A percentile compares a stretch with the other conserved stretches of the same genome.
Evolutionary conservation across 2,329 filamentous ascomycete genomes (phyloP).

Genomic region (Xylaria sp.): DNA sequence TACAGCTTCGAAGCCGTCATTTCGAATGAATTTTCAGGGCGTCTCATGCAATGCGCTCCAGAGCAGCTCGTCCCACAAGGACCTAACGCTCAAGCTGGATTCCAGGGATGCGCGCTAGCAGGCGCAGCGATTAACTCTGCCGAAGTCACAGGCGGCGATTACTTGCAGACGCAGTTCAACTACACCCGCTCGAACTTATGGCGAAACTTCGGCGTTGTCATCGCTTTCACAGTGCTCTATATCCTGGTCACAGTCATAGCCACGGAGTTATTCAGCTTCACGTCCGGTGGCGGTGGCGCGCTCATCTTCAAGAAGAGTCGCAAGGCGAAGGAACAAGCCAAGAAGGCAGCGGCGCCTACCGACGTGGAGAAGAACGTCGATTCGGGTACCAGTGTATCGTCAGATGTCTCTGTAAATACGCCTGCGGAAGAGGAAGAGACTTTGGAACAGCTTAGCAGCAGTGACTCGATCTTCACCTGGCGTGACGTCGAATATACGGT

Average conservation of each 20-base stretch:
- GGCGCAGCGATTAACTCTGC: slow-evolving; percentile 60
- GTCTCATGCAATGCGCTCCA: slow-evolving; percentile 60
- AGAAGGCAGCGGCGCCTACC: slow-evolving; percentile 53
- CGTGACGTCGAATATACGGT: slow-evolving; percentile 77
- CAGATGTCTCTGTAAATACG: slow-evolving; percentile 35
- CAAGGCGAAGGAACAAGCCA: slow-evolving; percentile 64
- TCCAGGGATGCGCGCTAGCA: slow-evolving; percentile 66
- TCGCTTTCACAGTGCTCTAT: slow-evolving; percentile 80
- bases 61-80: slow-evolving; percentile 59
- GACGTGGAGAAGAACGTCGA: slow-evolving; percentile 68
- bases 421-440: slow-evolving; percentile 48
- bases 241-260: slow-evolving; percentile 76
- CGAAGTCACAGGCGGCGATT: slow-evolving; percentile 64
- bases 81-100: slow-evolving; percentile 51
- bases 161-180: slow-evolving; percentile 61
- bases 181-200: slow-evolving; percentile 70
- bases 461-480: slow-evolving; percentile 77
- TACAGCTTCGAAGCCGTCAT: slow-evolving; percentile 73
- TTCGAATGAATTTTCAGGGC: slow-evolving; percentile 63
- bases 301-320: slow-evolving; percentile 77
- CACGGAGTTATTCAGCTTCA: slow-evolving; percentile 74
- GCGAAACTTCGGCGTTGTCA: slow-evolving; percentile 82
- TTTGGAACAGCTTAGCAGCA: slow-evolving; percentile 61
- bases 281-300: slow-evolving; percentile 70
- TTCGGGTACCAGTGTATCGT: slow-evolving; percentile 43